Percentiles rank a stretch among this genome's conserved stretches.
These are phyloP conservation scores for Apiosordaria backusii DNA, from an alignment of 495 filamentous ascomycete species.

Conservation along the genomic window DNA sequence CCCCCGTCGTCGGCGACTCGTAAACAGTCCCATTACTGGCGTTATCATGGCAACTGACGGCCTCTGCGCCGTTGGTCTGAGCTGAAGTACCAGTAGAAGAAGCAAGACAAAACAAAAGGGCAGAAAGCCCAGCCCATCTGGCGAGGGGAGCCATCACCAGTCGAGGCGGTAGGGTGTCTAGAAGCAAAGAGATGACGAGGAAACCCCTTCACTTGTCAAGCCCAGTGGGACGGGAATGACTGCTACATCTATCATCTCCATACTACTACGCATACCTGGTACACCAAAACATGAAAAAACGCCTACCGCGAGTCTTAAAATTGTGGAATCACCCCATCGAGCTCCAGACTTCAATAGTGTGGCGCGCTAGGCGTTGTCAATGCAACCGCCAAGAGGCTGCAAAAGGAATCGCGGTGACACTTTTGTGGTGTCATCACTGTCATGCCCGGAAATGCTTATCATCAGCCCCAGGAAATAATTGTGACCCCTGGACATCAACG, in stretches of 20 bases:
- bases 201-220: not conserved
- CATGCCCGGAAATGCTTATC: not conserved
- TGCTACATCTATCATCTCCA: not conserved
- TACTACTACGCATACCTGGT: not conserved
- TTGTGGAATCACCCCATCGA: not conserved
- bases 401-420: not conserved
- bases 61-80: not conserved
- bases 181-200: not conserved
- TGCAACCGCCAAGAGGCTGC: not conserved
- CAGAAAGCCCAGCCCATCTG: not conserved
- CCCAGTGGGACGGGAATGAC: not conserved
- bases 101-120: not conserved
- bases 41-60: not conserved
- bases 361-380: not conserved
- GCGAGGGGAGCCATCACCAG: not conserved
- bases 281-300: not conserved
- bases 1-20: not conserved
- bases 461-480: not conserved
- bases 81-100: not conserved
- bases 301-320: not conserved
- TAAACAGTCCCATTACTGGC: constrained; percentile 2
- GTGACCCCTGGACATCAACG: not conserved
- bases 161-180: not conserved
- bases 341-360: not conserved
- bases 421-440: not conserved